Evolutionary conservation across 768 basidiomycete genomes (phyloP).

Genomic region (Tubosaeta sp.): DNA sequence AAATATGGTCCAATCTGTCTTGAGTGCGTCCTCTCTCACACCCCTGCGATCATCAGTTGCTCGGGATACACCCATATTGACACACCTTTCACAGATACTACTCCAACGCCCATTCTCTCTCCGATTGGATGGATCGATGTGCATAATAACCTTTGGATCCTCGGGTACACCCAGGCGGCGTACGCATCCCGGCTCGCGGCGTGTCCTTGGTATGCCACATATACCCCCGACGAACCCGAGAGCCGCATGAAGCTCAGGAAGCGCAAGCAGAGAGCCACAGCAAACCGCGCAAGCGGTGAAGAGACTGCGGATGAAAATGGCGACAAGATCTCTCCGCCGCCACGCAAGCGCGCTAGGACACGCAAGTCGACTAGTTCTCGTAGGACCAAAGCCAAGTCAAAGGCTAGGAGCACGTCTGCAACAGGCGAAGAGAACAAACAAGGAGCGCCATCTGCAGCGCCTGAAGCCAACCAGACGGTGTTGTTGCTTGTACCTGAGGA

Average conservation of each 20-base stretch:
- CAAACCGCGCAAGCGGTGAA: conserved; percentile 35
- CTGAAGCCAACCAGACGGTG: conserved; percentile 2
- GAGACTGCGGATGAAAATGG: conserved; percentile 27
- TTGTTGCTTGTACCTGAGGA: conserved; percentile 20
- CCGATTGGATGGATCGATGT: conserved; percentile 34
- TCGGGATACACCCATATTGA: conserved; percentile 4
- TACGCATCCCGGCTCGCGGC: conserved; percentile 23
- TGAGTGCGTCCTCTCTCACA: conserved; percentile 39
- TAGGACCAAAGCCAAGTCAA: conserved; percentile 2
- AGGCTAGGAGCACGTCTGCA: conserved; percentile 2
- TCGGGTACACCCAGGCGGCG: conserved; percentile 28
- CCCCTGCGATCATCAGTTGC: neutral
- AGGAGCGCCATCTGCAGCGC: neutral
- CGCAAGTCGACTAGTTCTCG: conserved; percentile 19
- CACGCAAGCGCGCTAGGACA: conserved; percentile 28
- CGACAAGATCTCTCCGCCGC: conserved; percentile 25
- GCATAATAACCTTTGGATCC: conserved; percentile 33
- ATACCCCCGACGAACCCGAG: conserved; percentile 29
- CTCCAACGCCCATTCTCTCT: conserved; percentile 31
- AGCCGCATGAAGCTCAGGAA: conserved; percentile 32
- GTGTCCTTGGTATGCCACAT: conserved; percentile 28
- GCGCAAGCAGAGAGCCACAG: conserved; percentile 23
- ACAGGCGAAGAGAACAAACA: conserved; percentile 4
- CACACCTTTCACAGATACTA: conserved; percentile 18
- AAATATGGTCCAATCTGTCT: conserved; percentile 47